Percentiles rank a stretch among this genome's conserved stretches.
These are phyloP conservation scores for Asterochloris erici DNA, from an alignment of 139 green algal genomes.

Conservation along the genomic window DNA sequence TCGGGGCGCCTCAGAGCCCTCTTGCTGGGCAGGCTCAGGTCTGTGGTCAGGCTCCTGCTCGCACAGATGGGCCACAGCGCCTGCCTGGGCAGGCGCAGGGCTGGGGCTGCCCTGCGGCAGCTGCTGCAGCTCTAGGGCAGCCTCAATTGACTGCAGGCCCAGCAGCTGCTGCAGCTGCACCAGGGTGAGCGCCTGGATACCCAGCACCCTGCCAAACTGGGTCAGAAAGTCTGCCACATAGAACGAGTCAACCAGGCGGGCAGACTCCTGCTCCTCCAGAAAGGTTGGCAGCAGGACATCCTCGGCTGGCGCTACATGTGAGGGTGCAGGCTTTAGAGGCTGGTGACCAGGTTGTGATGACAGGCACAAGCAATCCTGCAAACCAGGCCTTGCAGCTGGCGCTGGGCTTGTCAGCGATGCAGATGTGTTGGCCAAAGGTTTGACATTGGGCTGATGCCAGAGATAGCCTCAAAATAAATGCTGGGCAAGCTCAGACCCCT, in stretches of 20 bases:
- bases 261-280: slow-evolving; percentile 5
- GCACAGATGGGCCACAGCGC: too few species aligned
- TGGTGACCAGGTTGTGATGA: background rate
- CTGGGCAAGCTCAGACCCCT: background rate
- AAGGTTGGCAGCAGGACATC: slow-evolving; percentile 11
- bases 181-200: slow-evolving; percentile 13
- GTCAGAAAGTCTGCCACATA: slow-evolving; percentile 44
- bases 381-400: background rate
- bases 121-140: too few species aligned
- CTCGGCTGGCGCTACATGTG: background rate
- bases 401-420: too few species aligned
- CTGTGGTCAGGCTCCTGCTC: too few species aligned
- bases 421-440: background rate
- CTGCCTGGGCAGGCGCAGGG: too few species aligned
- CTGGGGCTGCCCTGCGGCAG: too few species aligned
- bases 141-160: background rate
- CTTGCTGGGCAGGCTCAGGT: too few species aligned
- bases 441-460: background rate
- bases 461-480: background rate
- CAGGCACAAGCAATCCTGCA: background rate
- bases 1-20: too few species aligned
- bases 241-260: slow-evolving; percentile 7
- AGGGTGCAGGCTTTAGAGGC: background rate
- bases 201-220: slow-evolving; percentile 36
- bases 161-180: slow-evolving; percentile 16